Conservation (phyloP, 2,329 filamentous ascomycete species). For the Aspergillus sojae region DNA sequence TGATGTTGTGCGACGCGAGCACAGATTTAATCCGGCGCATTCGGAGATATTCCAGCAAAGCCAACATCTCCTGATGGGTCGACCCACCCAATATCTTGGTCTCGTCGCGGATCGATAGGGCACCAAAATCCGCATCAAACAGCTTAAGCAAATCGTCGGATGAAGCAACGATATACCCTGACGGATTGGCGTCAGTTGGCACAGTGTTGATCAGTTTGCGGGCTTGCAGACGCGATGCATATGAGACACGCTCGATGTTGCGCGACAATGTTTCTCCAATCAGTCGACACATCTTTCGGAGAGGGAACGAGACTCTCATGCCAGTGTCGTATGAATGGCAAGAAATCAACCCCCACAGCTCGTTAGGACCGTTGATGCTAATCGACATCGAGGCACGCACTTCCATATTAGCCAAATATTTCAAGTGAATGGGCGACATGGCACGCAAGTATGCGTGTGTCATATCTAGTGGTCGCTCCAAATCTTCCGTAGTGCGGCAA, state of each 20-base stretch:
- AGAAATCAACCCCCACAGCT: slow-evolving; percentile 85
- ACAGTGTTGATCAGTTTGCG: slow-evolving; percentile 88
- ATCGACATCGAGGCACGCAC: slow-evolving; percentile 95
- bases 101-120: slow-evolving; percentile 83
- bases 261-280: slow-evolving; percentile 83
- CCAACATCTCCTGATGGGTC: slow-evolving; percentile 79
- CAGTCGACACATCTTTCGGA: slow-evolving; percentile 87
- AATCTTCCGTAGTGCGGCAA: slow-evolving; percentile 69
- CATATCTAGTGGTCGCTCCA: slow-evolving; percentile 73
- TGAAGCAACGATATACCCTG: slow-evolving; percentile 86
- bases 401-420: slow-evolving; percentile 85
- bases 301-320: slow-evolving; percentile 90
- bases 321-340: slow-evolving; percentile 80
- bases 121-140: slow-evolving; percentile 84
- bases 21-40: slow-evolving; percentile 75
- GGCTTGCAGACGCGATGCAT: slow-evolving; percentile 80
- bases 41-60: slow-evolving; percentile 80
- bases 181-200: slow-evolving; percentile 77
- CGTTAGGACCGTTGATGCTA: slow-evolving; percentile 81
- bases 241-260: slow-evolving; percentile 85
- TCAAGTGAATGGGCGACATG: slow-evolving; percentile 81
- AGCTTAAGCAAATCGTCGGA: slow-evolving; percentile 82
- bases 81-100: slow-evolving; percentile 80
- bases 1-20: slow-evolving; percentile 74
- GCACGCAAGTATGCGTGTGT: slow-evolving; percentile 83